These are phyloP conservation scores for Cyclocybe cylindracea DNA, from an alignment of 768 basidiomycete genomes.

Conservation along the genomic window DNA sequence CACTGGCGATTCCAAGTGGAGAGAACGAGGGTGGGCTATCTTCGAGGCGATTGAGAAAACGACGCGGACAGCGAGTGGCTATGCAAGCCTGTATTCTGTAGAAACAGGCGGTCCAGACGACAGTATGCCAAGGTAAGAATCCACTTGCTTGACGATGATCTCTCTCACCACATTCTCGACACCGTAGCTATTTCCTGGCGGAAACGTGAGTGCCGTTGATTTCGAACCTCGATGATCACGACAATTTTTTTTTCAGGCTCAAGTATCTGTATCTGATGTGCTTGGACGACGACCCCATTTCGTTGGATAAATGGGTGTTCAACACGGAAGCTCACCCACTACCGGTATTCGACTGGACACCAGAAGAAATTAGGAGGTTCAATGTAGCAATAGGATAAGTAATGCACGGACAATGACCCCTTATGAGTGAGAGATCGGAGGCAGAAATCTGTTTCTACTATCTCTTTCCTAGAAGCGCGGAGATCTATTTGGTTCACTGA, in stretches of 20 bases:
- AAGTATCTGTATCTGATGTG: slow-evolving; percentile 79
- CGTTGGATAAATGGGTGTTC: slow-evolving; percentile 61
- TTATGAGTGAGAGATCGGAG: too few relatives aligned
- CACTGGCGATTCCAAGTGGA: background rate
- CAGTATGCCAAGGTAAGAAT: slow-evolving; percentile 72
- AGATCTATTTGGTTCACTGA: too few relatives aligned
- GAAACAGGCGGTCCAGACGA: slow-evolving; percentile 27
- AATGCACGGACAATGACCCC: too few relatives aligned
- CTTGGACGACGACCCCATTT: slow-evolving; percentile 58
- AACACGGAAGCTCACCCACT: slow-evolving; percentile 79
- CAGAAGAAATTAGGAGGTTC: slow-evolving; percentile 47
- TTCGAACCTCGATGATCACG: slow-evolving; percentile 1
- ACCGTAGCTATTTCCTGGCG: slow-evolving; percentile 44
- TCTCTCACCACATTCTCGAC: slow-evolving; percentile 1
- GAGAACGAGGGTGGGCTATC: background rate
- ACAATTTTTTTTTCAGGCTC: slow-evolving; percentile 37
- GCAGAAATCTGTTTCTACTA: too few relatives aligned
- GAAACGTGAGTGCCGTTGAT: slow-evolving; percentile 39
- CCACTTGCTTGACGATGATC: background rate
- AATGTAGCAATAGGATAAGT: slow-evolving; percentile 6
- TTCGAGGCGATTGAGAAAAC: background rate
- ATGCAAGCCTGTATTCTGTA: background rate
- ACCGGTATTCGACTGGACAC: slow-evolving; percentile 67
- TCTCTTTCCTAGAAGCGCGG: too few relatives aligned
- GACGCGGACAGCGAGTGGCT: background rate